Evolutionary conservation across 2,329 filamentous ascomycete genomes (phyloP).

Genomic region (Curvularia sp.): DNA sequence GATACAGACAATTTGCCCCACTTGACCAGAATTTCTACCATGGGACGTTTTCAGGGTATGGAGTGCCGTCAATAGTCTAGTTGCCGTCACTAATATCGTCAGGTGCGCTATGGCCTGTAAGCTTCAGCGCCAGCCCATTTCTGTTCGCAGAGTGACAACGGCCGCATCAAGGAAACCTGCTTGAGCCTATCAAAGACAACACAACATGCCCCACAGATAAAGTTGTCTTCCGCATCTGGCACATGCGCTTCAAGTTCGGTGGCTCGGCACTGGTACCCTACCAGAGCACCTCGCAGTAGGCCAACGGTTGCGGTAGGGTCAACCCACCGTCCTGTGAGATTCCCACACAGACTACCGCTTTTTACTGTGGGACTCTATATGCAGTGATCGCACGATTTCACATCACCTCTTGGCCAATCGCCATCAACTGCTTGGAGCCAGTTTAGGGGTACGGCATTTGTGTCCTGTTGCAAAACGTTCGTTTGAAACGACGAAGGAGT

Average conservation of each 20-base stretch:
- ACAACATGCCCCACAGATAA: not conserved
- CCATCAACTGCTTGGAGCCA: conserved; percentile 1
- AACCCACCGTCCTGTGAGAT: conserved; percentile 9
- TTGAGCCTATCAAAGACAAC: not conserved
- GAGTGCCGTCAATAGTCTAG: conserved; percentile 24
- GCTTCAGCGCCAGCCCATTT: conserved; percentile 6
- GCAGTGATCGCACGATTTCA: conserved; percentile 15
- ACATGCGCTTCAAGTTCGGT: conserved; percentile 1
- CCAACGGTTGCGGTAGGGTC: conserved; percentile 24
- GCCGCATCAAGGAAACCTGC: conserved; percentile 1
- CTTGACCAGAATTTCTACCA: conserved; percentile 27
- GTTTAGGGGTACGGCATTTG: conserved; percentile 1
- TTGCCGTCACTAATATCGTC: conserved; percentile 6
- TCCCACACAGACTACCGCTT: conserved; percentile 1
- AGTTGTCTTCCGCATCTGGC: not conserved
- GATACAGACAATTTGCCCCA: conserved; percentile 28
- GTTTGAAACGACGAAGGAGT: not conserved
- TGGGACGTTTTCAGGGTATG: conserved; percentile 28
- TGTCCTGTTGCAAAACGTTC: not conserved
- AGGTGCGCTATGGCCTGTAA: conserved; percentile 3
- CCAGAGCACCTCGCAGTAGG: conserved; percentile 22
- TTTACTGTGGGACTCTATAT: conserved; percentile 8
- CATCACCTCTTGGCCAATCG: not conserved
- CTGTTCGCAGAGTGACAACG: conserved; percentile 6
- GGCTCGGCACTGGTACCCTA: conserved; percentile 25